Evolutionary conservation across 2,329 filamentous ascomycete genomes (phyloP).

Genomic region (Penicillium sp.): DNA sequence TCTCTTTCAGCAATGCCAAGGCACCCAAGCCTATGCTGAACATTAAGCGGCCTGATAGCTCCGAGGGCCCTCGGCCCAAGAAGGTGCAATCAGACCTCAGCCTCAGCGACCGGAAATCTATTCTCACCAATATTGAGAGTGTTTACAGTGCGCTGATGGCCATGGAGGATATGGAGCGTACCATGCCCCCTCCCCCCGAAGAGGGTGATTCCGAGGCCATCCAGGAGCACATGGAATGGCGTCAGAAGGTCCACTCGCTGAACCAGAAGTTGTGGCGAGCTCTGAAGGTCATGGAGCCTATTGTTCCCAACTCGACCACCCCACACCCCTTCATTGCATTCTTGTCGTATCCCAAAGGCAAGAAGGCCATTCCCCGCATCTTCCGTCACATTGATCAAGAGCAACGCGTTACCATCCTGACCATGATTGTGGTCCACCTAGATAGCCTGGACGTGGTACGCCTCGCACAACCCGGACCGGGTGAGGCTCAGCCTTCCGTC

Average conservation of each 20-base stretch:
- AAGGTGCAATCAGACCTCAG: conserved; percentile 57
- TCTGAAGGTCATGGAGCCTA: conserved; percentile 91
- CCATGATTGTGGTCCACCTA: conserved; percentile 92
- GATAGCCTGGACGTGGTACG: conserved; percentile 90
- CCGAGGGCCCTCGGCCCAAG: conserved; percentile 58
- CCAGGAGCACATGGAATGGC: conserved; percentile 78
- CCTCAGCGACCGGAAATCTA: conserved; percentile 75
- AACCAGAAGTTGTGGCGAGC: conserved; percentile 82
- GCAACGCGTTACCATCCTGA: conserved; percentile 88
- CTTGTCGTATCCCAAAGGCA: conserved; percentile 91
- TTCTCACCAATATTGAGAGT: conserved; percentile 82
- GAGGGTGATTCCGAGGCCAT: conserved; percentile 70
- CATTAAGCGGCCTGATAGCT: conserved; percentile 82
- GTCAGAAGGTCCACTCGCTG: conserved; percentile 68
- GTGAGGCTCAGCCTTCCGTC: conserved; percentile 72
- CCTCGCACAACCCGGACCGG: conserved; percentile 72
- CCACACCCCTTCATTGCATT: conserved; percentile 95
- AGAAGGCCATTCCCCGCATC: conserved; percentile 91
- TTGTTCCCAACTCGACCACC: conserved; percentile 69
- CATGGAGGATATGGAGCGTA: conserved; percentile 89
- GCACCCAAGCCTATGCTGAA: conserved; percentile 93
- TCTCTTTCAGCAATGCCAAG: conserved; percentile 98
- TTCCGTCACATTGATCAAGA: conserved; percentile 92
- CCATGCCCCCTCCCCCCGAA: conserved; percentile 69
- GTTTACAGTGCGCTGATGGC: conserved; percentile 89